Conservation (phyloP, 208 protist species). For the Trypanosomatidae sp. region DNA sequence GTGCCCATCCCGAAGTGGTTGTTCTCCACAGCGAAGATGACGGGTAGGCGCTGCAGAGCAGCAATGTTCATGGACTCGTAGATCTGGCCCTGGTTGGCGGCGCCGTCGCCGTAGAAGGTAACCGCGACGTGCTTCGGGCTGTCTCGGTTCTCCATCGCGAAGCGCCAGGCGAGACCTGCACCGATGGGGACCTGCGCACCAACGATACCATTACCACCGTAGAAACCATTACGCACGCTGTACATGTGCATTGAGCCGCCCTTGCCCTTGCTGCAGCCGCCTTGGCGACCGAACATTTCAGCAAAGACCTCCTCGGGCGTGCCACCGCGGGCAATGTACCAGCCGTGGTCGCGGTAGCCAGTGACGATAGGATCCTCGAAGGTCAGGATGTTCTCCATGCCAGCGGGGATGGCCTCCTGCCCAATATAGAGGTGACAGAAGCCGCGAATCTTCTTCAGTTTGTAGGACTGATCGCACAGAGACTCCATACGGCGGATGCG, state of each 20-base stretch:
- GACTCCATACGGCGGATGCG: constrained; percentile 95
- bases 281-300: constrained; percentile 89
- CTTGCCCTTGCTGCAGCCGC: constrained; percentile 93
- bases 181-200: constrained; percentile 96
- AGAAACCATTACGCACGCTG: constrained; percentile 91
- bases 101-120: constrained; percentile 97
- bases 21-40: constrained; percentile 98
- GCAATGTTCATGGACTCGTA: constrained; percentile 99
- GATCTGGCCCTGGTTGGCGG: constrained; percentile 98
- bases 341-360: constrained; percentile 96
- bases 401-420: constrained; percentile 96
- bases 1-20: constrained; percentile 99
- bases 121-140: constrained; percentile 90
- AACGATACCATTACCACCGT: constrained; percentile 99
- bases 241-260: constrained; percentile 99
- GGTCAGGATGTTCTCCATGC: constrained; percentile 93
- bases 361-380: constrained; percentile 95
- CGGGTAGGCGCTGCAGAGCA: constrained; percentile 96
- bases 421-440: constrained; percentile 99
- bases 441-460: constrained; percentile 96
- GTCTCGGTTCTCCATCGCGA: constrained; percentile 79
- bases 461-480: constrained; percentile 96
- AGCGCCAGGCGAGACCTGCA: constrained; percentile 94
- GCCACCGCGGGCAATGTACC: constrained; percentile 92
- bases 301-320: constrained; percentile 87